A percentile compares a stretch with the other conserved stretches of the same genome.
Evolutionary conservation across 306 rosid species (phyloP).

Genomic region (Begonia masoniana): DNA sequence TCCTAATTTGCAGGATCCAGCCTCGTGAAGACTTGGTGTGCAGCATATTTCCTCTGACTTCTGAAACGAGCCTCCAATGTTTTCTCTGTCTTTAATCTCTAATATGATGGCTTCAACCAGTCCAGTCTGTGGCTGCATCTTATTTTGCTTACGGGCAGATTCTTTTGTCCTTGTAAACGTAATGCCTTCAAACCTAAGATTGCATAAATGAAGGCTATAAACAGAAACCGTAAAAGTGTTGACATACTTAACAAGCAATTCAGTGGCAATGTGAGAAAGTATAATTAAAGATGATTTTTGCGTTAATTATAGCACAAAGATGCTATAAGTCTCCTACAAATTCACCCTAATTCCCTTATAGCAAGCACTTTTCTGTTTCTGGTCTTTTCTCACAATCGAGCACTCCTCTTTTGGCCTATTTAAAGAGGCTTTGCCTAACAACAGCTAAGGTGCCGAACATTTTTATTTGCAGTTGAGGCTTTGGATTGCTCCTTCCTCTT

Average conservation of each 20-base stretch:
- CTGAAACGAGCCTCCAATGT: conserved; percentile 57
- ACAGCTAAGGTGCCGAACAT: no score
- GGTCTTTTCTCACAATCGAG: no score
- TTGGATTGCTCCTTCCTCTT: no score
- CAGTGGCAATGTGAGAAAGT: not conserved
- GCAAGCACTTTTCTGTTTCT: no score
- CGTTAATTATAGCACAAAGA: not conserved
- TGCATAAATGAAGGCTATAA: conserved; percentile 15
- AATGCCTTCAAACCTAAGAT: conserved; percentile 53
- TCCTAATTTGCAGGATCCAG: conserved; percentile 41
- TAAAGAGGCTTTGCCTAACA: no score
- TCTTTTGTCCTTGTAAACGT: conserved; percentile 55
- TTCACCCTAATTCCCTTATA: no score
- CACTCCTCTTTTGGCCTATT: no score
- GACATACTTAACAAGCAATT: not conserved
- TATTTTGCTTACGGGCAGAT: conserved; percentile 27
- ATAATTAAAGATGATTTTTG: not conserved
- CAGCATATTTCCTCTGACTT: conserved; percentile 61
- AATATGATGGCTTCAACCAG: conserved; percentile 72
- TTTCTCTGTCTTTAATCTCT: conserved; percentile 58
- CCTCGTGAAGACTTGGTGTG: conserved; percentile 22
- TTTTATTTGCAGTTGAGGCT: no score
- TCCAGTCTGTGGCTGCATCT: conserved; percentile 69
- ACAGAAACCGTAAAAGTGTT: not conserved
- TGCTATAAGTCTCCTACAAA: not conserved